Percentiles rank a stretch among this genome's conserved stretches.
These are phyloP conservation scores for Venturia aucupariae DNA, from an alignment of 2,329 filamentous ascomycete species.

Conservation along the genomic window DNA sequence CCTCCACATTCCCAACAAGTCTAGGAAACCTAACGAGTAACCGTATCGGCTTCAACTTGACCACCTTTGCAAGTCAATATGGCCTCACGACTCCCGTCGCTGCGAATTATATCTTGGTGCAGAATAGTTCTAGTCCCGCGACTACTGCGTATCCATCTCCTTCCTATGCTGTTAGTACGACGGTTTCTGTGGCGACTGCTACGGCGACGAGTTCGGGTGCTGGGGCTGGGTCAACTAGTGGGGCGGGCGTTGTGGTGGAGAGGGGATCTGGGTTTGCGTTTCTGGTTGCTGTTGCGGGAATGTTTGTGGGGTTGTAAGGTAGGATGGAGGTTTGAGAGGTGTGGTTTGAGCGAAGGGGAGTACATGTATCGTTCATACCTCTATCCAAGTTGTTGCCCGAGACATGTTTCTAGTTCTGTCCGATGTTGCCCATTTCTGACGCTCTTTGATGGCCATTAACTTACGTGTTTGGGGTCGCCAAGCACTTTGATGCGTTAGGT, in stretches of 20 bases:
- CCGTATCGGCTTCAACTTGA: conserved; percentile 2
- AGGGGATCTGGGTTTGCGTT: neutral
- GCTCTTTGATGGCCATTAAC: too few relatives aligned
- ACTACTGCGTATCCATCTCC: neutral
- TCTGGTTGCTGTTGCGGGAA: neutral
- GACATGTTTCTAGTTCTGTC: too few relatives aligned
- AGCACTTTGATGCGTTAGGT: too few relatives aligned
- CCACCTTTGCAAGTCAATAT: neutral
- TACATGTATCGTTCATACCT: too few relatives aligned
- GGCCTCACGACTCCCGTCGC: neutral
- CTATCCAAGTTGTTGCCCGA: too few relatives aligned
- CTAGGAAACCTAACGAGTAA: neutral
- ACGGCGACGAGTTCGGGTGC: neutral
- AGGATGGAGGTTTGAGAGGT: too few relatives aligned
- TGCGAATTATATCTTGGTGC: conserved; percentile 5
- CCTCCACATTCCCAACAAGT: neutral
- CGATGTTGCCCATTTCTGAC: too few relatives aligned
- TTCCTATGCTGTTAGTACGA: neutral
- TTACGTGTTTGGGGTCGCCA: too few relatives aligned
- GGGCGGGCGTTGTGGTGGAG: neutral
- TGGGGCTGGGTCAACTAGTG: neutral
- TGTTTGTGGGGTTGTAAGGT: neutral
- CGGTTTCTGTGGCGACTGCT: neutral
- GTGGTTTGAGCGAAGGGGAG: too few relatives aligned
- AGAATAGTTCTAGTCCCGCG: neutral